Conservation (phyloP, 768 basidiomycete species). For the Gelatoporia subvermispora region DNA sequence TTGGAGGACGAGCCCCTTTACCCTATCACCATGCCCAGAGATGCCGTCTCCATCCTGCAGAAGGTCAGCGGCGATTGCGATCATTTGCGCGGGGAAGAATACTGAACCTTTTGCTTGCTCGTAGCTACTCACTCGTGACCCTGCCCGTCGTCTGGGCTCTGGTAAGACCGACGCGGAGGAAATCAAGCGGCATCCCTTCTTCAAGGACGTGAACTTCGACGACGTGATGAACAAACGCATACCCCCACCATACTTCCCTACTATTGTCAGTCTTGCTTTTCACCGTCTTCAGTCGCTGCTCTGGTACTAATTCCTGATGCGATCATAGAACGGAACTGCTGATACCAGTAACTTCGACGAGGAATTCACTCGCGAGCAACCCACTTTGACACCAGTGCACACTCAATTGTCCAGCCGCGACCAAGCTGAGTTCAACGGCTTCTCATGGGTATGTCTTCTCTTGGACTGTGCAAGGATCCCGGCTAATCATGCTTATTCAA, state of each 20-base stretch:
- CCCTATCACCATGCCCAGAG: conserved; percentile 98
- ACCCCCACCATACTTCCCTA: conserved; percentile 95
- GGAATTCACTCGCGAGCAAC: conserved; percentile 95
- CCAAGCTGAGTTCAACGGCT: conserved; percentile 94
- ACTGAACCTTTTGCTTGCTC: background rate
- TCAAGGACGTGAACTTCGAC: conserved; percentile 96
- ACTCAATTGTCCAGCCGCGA: conserved; percentile 86
- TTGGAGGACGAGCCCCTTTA: conserved; percentile 97
- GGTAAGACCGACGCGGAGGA: conserved; percentile 92
- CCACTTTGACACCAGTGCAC: conserved; percentile 95
- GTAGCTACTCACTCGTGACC: conserved; percentile 90
- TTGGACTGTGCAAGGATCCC: conserved; percentile 8
- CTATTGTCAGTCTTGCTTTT: conserved; percentile 64
- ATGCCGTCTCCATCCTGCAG: conserved; percentile 92
- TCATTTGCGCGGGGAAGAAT: too few relatives aligned
- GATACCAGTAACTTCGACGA: conserved; percentile 94
- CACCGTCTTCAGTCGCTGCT: background rate
- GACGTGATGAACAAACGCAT: conserved; percentile 97
- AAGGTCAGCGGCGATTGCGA: conserved; percentile 52
- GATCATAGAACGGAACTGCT: conserved; percentile 66
- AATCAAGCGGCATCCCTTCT: conserved; percentile 96
- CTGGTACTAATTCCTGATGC: background rate
- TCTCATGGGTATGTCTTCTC: conserved; percentile 73
- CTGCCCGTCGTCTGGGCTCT: conserved; percentile 84
- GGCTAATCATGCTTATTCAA: conserved; percentile 6